These are phyloP conservation scores for Solioccasus polychromus DNA, from an alignment of 768 basidiomycete species.

Conservation along the genomic window DNA sequence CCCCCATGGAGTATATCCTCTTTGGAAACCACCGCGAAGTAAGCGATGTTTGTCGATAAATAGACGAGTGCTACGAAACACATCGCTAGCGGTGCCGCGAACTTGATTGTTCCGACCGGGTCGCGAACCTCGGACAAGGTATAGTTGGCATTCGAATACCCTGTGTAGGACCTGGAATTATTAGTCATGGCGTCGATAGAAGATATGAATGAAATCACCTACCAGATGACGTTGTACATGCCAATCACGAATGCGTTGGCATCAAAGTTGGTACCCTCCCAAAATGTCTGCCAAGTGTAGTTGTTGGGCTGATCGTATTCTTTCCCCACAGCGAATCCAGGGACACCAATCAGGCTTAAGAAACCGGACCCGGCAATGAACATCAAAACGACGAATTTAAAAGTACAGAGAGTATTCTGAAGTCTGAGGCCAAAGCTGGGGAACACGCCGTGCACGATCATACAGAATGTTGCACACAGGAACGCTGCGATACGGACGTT, in stretches of 20 bases:
- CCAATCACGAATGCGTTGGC: constrained; percentile 62
- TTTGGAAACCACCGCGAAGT: constrained; percentile 72
- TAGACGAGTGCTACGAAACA: constrained; percentile 57
- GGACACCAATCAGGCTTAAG: constrained; percentile 45
- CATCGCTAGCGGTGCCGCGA: constrained; percentile 68
- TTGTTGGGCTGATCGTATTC: constrained; percentile 55
- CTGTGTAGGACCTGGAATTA: constrained; percentile 58
- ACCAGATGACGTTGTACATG: constrained; percentile 74
- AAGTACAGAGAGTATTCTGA: constrained; percentile 60
- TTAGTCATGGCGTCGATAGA: not conserved
- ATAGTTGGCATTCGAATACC: constrained; percentile 75
- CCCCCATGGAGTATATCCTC: constrained; percentile 63
- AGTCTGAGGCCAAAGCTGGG: constrained; percentile 55
- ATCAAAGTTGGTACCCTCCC: constrained; percentile 57
- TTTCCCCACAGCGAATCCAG: constrained; percentile 48
- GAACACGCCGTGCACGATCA: constrained; percentile 54
- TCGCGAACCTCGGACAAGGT: constrained; percentile 68
- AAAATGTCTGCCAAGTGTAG: constrained; percentile 56
- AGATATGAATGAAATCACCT: not conserved
- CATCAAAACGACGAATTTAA: constrained; percentile 57
- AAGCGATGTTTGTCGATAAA: constrained; percentile 65
- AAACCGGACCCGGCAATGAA: constrained; percentile 54
- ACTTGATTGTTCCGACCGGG: constrained; percentile 67
- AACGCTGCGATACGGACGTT: constrained; percentile 54
- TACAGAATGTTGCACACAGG: constrained; percentile 52